Conservation (phyloP, 257 asterid species). For the Dorcoceras hygrometricum region DNA sequence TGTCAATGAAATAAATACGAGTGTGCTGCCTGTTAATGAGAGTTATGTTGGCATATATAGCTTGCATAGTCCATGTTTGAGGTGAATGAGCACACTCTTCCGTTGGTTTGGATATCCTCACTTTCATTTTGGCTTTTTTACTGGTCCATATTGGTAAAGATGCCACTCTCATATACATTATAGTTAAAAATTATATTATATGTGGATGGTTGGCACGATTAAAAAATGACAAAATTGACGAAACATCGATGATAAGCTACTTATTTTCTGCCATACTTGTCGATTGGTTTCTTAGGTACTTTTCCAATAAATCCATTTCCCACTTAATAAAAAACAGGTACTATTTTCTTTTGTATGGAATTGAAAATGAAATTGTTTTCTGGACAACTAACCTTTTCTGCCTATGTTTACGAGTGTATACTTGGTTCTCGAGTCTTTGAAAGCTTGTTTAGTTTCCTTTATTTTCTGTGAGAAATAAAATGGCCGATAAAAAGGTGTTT, state of each 20-base stretch:
- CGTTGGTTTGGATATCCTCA: neutral
- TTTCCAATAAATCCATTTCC: neutral
- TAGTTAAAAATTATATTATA: neutral
- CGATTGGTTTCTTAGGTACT: neutral
- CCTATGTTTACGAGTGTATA: neutral
- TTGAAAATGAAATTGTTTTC: neutral
- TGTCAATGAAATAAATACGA: neutral
- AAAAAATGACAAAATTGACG: neutral
- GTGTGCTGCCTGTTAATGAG: neutral
- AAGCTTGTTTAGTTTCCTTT: neutral
- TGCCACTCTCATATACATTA: neutral
- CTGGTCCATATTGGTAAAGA: constrained; percentile 4
- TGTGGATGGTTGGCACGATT: neutral
- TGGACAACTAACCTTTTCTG: no score
- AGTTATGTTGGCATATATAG: neutral
- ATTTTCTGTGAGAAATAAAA: neutral
- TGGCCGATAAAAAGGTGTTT: neutral
- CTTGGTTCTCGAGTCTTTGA: neutral
- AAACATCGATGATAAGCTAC: neutral
- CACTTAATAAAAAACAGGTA: neutral
- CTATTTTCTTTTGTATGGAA: neutral
- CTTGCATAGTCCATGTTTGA: neutral
- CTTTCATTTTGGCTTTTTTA: neutral
- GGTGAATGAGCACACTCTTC: constrained; percentile 7
- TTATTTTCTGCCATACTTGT: neutral